Evolutionary conservation across 192 early-diverging fungal genomes (phyloP).

Genomic region (Polychytrium aggregatum): DNA sequence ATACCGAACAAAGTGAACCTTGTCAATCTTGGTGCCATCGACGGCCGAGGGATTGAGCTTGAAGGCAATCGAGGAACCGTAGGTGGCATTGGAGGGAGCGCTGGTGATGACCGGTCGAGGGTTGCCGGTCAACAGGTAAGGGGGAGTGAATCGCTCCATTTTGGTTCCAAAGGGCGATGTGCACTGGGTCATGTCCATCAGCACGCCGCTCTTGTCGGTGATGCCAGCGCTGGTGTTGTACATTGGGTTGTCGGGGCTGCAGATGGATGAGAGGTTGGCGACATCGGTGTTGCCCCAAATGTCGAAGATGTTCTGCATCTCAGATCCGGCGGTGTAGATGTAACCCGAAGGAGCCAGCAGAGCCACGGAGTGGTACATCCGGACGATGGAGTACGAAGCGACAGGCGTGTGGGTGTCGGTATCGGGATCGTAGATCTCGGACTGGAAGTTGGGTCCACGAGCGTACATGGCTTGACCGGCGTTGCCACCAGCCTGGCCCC

Average conservation of each 20-base stretch:
- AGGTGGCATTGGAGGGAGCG: conserved; percentile 10
- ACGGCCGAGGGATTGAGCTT: conserved; percentile 4
- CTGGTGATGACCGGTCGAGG: conserved; percentile 1
- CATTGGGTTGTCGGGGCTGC: too few relatives aligned
- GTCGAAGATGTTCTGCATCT: conserved; percentile 28
- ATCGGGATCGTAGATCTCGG: conserved; percentile 20
- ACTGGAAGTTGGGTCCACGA: conserved; percentile 12
- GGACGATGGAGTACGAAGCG: not conserved
- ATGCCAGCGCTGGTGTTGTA: too few relatives aligned
- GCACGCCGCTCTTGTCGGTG: too few relatives aligned
- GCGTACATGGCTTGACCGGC: conserved; percentile 16
- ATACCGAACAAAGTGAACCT: conserved; percentile 20
- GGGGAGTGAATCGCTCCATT: conserved; percentile 10
- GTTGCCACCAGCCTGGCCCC: conserved; percentile 28
- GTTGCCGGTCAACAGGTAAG: conserved; percentile 3
- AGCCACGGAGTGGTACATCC: conserved; percentile 24
- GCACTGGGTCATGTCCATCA: too few relatives aligned
- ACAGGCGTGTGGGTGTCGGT: conserved; percentile 5
- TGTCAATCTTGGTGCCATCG: conserved; percentile 1
- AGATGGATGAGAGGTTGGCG: too few relatives aligned
- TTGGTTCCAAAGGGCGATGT: conserved; percentile 6
- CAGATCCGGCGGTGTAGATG: conserved; percentile 20
- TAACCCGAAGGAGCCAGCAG: conserved; percentile 12
- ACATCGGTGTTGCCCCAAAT: too few relatives aligned
- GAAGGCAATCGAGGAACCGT: conserved; percentile 12